These are phyloP conservation scores for Albugo laibachii DNA, from an alignment of 352 stramenopile species.

Conservation along the genomic window DNA sequence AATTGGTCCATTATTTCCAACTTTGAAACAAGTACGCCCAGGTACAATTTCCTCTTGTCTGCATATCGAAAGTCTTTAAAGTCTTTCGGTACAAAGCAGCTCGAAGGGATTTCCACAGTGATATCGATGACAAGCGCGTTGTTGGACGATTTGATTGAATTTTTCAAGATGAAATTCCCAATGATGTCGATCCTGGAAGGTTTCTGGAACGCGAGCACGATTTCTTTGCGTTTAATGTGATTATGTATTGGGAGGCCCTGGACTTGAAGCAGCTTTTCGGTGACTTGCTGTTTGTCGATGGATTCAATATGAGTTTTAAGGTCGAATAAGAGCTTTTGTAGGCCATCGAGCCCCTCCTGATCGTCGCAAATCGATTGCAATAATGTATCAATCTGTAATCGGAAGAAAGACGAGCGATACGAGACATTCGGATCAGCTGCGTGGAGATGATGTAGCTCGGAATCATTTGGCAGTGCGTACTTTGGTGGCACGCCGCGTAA, in stretches of 20 bases:
- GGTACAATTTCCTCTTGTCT: slow-evolving; percentile 78
- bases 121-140: slow-evolving; percentile 51
- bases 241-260: slow-evolving; percentile 38
- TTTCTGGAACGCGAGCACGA: slow-evolving; percentile 64
- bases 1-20: slow-evolving; percentile 3
- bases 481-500: slow-evolving; percentile 62
- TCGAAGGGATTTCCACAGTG: slow-evolving; percentile 54
- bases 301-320: slow-evolving; percentile 52
- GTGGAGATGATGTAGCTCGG: slow-evolving; percentile 60
- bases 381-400: slow-evolving; percentile 72
- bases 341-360: slow-evolving; percentile 9
- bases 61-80: slow-evolving; percentile 80
- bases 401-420: slow-evolving; percentile 68
- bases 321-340: slow-evolving; percentile 62
- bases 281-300: slow-evolving; percentile 50
- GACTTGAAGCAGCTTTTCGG: slow-evolving; percentile 34
- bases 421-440: slow-evolving; percentile 51
- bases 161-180: slow-evolving; percentile 76
- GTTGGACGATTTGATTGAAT: slow-evolving; percentile 21
- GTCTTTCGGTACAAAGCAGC: slow-evolving; percentile 76
- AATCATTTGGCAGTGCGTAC: slow-evolving; percentile 78
- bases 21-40: slow-evolving; percentile 47
- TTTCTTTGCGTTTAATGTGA: slow-evolving; percentile 67
- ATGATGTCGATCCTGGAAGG: slow-evolving; percentile 62
- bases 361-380: slow-evolving; percentile 20